These are phyloP conservation scores for Coprinopsis strossmayeri DNA, from an alignment of 768 basidiomycete species.

Conservation along the genomic window DNA sequence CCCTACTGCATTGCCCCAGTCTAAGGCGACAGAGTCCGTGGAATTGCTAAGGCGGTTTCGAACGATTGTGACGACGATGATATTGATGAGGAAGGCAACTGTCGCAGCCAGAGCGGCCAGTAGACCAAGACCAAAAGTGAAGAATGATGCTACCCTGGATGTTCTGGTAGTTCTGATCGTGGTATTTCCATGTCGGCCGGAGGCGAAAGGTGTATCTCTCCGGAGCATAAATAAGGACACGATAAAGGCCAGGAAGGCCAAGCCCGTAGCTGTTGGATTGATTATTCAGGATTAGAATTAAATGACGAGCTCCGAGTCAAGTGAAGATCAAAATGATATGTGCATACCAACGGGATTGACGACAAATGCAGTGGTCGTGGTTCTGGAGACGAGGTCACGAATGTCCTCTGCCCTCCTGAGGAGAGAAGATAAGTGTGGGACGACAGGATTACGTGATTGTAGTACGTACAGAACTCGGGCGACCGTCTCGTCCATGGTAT, in stretches of 20 bases:
- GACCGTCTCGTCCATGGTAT: constrained; percentile 45
- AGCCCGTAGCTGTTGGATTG: constrained; percentile 31
- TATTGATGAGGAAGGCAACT: background rate
- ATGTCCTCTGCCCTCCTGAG: constrained; percentile 3
- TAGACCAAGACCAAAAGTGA: background rate
- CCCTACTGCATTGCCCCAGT: constrained; percentile 3
- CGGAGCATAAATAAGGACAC: constrained; percentile 40
- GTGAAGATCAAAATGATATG: background rate
- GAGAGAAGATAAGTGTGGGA: background rate
- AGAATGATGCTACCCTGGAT: background rate
- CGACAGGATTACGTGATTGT: background rate
- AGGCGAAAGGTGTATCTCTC: constrained; percentile 20
- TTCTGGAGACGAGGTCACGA: constrained; percentile 31
- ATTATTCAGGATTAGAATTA: constrained; percentile 1
- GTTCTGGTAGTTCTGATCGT: background rate
- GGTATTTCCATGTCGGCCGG: background rate
- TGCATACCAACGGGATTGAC: constrained; percentile 49
- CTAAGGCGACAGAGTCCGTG: background rate
- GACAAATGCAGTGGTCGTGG: constrained; percentile 42
- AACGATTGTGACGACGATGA: background rate
- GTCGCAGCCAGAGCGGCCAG: background rate
- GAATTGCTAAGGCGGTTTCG: background rate
- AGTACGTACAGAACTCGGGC: constrained; percentile 26
- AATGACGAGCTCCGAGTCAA: background rate
- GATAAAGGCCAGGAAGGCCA: constrained; percentile 45